Evolutionary conservation across 192 early-diverging fungal genomes (phyloP).

Genomic region (Paraglomus brasilianum): DNA sequence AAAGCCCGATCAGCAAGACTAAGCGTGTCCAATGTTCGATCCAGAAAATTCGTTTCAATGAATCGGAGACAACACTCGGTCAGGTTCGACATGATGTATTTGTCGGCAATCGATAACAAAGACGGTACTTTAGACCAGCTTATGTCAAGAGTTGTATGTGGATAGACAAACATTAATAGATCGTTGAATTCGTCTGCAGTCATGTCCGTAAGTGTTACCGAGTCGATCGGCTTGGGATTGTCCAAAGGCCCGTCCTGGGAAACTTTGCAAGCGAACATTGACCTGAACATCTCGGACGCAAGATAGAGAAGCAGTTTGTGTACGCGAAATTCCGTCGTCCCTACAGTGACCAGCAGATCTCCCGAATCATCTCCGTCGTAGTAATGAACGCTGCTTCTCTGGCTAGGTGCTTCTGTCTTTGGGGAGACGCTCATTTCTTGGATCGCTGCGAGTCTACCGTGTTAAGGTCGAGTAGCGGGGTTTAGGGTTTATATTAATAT

Average conservation of each 20-base stretch:
- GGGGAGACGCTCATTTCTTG: neutral
- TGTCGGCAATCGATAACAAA: constrained; percentile 6
- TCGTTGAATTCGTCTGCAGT: neutral
- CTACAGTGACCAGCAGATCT: constrained; percentile 10
- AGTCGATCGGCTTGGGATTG: neutral
- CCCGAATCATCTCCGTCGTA: constrained; percentile 24
- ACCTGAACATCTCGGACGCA: constrained; percentile 21
- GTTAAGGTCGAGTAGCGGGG: too few relatives aligned
- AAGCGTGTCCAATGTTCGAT: neutral
- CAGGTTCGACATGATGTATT: neutral
- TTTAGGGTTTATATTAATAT: too few relatives aligned
- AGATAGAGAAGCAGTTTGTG: constrained; percentile 16
- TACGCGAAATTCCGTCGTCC: constrained; percentile 6
- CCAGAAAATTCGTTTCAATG: neutral
- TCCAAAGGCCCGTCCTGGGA: neutral
- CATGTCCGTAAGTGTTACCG: neutral
- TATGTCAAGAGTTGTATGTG: neutral
- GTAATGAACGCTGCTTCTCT: constrained; percentile 1
- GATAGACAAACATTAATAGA: neutral
- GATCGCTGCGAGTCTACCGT: too few relatives aligned
- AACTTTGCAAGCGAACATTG: constrained; percentile 3
- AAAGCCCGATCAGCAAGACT: neutral
- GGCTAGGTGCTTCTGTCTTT: neutral
- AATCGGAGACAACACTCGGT: neutral
- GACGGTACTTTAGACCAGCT: neutral